Conservation (phyloP, 331 rosid genomes). For the Ulmus americana region DNA sequence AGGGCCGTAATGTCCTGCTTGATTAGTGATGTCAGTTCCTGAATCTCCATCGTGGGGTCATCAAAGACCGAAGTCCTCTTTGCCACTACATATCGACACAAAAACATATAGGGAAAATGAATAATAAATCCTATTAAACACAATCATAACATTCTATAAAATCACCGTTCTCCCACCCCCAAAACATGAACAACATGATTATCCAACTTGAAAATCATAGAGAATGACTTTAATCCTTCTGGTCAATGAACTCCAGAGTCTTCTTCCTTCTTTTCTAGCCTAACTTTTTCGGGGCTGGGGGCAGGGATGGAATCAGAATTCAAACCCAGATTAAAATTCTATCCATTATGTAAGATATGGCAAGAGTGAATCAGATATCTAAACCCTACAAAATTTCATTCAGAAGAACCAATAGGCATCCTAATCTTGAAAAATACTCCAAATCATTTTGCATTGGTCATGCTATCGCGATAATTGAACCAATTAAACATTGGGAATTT, state of each 20-base stretch:
- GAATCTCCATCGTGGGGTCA: conserved; percentile 83
- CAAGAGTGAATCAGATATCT: not conserved
- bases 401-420: not conserved
- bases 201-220: too few relatives aligned
- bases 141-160: too few relatives aligned
- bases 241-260: too few relatives aligned
- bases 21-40: conserved; percentile 76
- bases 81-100: conserved; percentile 55
- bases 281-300: too few relatives aligned
- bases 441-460: not conserved
- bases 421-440: conserved; percentile 2
- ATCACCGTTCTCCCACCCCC: too few relatives aligned
- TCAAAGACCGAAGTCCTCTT: conserved; percentile 83
- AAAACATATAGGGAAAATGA: conserved; percentile 3
- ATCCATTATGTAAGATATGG: not conserved
- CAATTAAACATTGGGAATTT: not conserved
- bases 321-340: not conserved
- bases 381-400: too few relatives aligned
- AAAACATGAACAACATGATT: too few relatives aligned
- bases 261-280: too few relatives aligned
- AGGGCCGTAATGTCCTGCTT: conserved; percentile 90
- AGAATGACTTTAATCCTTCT: too few relatives aligned
- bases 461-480: not conserved
- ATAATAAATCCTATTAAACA: not conserved
- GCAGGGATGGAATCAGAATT: too few relatives aligned